Conservation (phyloP, 164 flowering plant genomes). For the Magnolia officinalis region DNA sequence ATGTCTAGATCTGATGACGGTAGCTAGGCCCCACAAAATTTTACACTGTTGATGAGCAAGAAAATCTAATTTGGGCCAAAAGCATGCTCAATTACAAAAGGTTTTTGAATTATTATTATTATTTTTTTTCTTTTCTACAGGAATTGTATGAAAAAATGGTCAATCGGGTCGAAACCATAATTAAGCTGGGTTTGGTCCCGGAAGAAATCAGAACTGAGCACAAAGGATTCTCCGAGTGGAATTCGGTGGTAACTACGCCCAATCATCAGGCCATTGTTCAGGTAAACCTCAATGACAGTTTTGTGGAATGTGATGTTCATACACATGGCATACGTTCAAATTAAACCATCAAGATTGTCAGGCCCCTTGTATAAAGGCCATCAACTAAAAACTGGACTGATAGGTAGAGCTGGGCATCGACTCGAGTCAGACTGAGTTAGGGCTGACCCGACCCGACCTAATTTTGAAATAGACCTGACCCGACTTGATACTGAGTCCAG, state of each 20-base stretch:
- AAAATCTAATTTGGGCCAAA: too few species aligned
- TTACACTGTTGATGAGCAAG: neutral
- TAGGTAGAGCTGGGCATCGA: too few species aligned
- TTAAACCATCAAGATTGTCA: too few species aligned
- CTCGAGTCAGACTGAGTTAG: too few species aligned
- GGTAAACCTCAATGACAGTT: conserved; percentile 24
- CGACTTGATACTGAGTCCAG: too few species aligned
- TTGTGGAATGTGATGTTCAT: too few species aligned
- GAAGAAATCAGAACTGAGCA: conserved; percentile 33
- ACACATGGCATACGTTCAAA: too few species aligned
- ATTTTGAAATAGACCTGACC: too few species aligned
- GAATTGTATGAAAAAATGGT: conserved; percentile 53
- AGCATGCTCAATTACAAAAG: neutral
- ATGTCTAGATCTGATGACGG: neutral
- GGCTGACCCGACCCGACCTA: too few species aligned
- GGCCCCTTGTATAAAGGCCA: too few species aligned
- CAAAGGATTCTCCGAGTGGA: conserved; percentile 57
- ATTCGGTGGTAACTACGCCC: conserved; percentile 24
- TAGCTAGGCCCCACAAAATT: neutral
- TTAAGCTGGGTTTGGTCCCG: conserved; percentile 36
- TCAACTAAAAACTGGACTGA: too few species aligned
- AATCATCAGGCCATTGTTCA: conserved; percentile 70
- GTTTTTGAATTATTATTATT: neutral
- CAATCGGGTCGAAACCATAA: conserved; percentile 41
- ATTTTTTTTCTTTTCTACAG: conserved; percentile 19